Evolutionary conservation across 2,329 filamentous ascomycete species (phyloP).

Genomic region (Botryotinia convoluta): DNA sequence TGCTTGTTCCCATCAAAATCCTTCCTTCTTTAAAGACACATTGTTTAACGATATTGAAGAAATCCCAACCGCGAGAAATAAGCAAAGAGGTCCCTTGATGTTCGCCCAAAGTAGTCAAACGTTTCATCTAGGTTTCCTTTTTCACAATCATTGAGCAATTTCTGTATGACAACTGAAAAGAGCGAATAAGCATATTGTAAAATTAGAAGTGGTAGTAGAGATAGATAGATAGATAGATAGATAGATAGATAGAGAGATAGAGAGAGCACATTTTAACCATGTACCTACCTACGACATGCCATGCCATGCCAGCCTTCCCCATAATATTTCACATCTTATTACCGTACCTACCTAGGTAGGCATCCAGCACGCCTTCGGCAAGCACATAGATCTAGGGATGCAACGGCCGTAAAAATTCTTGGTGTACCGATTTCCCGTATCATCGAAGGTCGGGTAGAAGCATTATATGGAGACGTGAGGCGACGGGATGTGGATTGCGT

Average conservation of each 20-base stretch:
- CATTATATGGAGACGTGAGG: constrained; percentile 8
- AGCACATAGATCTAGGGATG: background rate
- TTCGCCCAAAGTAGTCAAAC: background rate
- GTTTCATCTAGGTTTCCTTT: background rate
- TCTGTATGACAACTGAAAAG: background rate
- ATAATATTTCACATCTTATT: background rate
- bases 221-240: too few species aligned
- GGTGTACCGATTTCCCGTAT: background rate
- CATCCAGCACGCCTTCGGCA: background rate
- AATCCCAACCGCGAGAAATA: background rate
- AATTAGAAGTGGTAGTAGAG: background rate
- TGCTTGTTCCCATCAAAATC: background rate
- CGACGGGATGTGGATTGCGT: background rate
- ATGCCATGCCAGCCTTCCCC: too few species aligned
- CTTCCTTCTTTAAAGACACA: background rate
- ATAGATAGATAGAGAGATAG: background rate
- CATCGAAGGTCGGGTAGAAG: background rate
- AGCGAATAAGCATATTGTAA: background rate
- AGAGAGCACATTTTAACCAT: background rate
- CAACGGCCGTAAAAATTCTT: background rate
- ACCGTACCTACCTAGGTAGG: background rate
- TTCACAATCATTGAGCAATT: background rate
- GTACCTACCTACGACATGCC: too few species aligned
- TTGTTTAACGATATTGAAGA: background rate
- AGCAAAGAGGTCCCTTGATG: background rate